These are phyloP conservation scores for Somion occarium DNA, from an alignment of 1,284 basidiomycete genomes.

Conservation along the genomic window DNA sequence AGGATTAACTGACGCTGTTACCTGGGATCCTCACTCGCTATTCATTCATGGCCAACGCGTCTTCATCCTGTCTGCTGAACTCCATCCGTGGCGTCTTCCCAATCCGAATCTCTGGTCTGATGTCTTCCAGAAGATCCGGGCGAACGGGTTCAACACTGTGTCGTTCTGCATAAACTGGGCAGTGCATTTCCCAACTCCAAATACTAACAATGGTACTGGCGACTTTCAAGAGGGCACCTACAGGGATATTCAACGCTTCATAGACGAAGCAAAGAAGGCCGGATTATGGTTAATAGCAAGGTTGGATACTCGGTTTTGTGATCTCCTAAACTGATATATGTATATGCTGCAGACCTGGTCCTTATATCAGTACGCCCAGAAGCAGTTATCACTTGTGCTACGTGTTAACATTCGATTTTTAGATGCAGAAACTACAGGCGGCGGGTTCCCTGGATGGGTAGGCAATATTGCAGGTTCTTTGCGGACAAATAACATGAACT, in stretches of 20 bases:
- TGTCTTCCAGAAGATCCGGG: conserved; percentile 53
- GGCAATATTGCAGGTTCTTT: conserved; percentile 42
- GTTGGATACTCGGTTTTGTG: conserved; percentile 15
- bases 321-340: conserved; percentile 1
- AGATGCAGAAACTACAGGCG: conserved; percentile 53
- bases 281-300: conserved; percentile 53
- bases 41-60: conserved; percentile 44
- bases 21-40: conserved; percentile 50
- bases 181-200: conserved; percentile 40
- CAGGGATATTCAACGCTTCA: conserved; percentile 48
- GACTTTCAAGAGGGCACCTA: conserved; percentile 45
- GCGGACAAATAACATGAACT: conserved; percentile 45
- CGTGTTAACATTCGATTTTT: conserved; percentile 2
- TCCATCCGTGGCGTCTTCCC: conserved; percentile 45
- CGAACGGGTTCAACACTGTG: conserved; percentile 56
- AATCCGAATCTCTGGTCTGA: conserved; percentile 50
- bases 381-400: too few species aligned
- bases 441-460: conserved; percentile 54
- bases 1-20: conserved; percentile 42
- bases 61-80: conserved; percentile 46
- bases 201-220: conserved; percentile 41
- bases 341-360: conserved; percentile 36
- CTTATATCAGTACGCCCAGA: conserved; percentile 38
- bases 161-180: conserved; percentile 50
- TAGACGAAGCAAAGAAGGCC: conserved; percentile 44